Conservation (phyloP, 371 early-diverging fungal species). For the Homolaphlyctis polyrhiza region DNA sequence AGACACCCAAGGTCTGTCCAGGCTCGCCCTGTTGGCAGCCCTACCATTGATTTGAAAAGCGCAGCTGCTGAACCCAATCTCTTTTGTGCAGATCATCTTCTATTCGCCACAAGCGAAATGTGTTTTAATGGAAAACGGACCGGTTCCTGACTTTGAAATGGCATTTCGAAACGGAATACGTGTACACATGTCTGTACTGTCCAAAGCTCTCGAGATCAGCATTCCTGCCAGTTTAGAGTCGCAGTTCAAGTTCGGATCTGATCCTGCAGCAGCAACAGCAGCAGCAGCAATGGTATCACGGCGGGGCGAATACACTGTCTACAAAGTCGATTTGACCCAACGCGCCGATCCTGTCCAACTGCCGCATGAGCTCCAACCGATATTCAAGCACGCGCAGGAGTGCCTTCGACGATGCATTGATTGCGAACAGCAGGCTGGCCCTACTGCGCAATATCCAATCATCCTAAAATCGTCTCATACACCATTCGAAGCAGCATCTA, state of each 20-base stretch:
- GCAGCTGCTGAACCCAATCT: not conserved
- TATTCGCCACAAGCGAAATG: constrained; percentile 61
- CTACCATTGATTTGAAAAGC: not conserved
- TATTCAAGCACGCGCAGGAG: constrained; percentile 41
- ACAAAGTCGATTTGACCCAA: constrained; percentile 10
- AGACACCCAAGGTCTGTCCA: constrained; percentile 44
- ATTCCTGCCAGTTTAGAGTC: constrained; percentile 1
- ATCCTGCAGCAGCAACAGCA: too few species aligned
- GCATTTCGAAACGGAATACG: constrained; percentile 48
- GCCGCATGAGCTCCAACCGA: too few species aligned
- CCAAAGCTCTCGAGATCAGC: constrained; percentile 17
- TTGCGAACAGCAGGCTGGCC: constrained; percentile 17
- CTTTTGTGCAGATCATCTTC: constrained; percentile 34
- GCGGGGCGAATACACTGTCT: not conserved
- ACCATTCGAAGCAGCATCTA: not conserved
- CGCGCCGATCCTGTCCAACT: too few species aligned
- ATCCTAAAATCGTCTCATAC: constrained; percentile 32
- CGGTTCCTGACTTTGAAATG: constrained; percentile 48
- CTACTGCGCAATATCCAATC: constrained; percentile 17
- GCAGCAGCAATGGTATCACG: too few species aligned
- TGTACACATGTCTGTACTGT: constrained; percentile 16
- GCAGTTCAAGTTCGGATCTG: too few species aligned
- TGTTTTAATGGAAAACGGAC: constrained; percentile 54
- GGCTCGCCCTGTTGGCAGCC: not conserved
- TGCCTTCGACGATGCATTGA: constrained; percentile 44